A percentile compares a stretch with the other conserved stretches of the same genome.
phyloP scores from a whole-genome alignment of 805 yeast genomes.

The Teunomyces panamensis region DNA sequence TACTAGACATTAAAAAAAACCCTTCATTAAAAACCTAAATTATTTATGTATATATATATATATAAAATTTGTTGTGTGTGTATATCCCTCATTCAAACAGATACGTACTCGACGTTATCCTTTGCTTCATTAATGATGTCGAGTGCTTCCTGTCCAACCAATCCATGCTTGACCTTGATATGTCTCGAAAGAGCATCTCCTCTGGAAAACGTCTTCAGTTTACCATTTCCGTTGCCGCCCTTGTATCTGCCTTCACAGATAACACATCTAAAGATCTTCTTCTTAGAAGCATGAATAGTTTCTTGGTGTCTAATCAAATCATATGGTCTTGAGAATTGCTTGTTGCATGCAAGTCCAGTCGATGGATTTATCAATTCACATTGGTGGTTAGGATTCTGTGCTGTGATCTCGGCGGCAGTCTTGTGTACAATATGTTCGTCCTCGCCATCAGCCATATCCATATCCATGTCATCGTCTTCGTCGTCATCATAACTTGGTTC shows the following conservation, averaged over 20 bases:
- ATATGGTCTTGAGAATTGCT: constrained; percentile 75
- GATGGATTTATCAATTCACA: constrained; percentile 60
- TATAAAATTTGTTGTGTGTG: not conserved
- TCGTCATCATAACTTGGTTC: constrained; percentile 2
- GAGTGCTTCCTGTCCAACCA: constrained; percentile 62
- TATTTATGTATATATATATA: not conserved
- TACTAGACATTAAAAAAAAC: constrained; percentile 5
- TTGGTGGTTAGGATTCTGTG: constrained; percentile 45
- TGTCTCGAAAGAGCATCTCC: constrained; percentile 47
- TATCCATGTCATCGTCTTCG: constrained; percentile 6
- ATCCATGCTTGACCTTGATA: constrained; percentile 79
- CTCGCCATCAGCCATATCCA: constrained; percentile 4
- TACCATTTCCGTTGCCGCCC: constrained; percentile 51
- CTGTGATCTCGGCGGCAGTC: constrained; percentile 32
- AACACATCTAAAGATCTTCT: constrained; percentile 45
- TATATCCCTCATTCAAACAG: constrained; percentile 6
- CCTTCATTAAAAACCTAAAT: not conserved
- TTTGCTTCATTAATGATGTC: constrained; percentile 73
- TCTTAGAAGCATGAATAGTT: constrained; percentile 46
- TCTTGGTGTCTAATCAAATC: constrained; percentile 47
- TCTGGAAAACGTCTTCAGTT: constrained; percentile 44
- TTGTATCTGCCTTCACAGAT: constrained; percentile 45
- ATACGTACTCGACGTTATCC: constrained; percentile 66
- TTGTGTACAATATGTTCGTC: constrained; percentile 6
- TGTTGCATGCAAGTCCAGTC: constrained; percentile 63